Evolutionary conservation across 2,329 filamentous ascomycete genomes (phyloP).

Genomic region (Colletotrichum theobromicola): DNA sequence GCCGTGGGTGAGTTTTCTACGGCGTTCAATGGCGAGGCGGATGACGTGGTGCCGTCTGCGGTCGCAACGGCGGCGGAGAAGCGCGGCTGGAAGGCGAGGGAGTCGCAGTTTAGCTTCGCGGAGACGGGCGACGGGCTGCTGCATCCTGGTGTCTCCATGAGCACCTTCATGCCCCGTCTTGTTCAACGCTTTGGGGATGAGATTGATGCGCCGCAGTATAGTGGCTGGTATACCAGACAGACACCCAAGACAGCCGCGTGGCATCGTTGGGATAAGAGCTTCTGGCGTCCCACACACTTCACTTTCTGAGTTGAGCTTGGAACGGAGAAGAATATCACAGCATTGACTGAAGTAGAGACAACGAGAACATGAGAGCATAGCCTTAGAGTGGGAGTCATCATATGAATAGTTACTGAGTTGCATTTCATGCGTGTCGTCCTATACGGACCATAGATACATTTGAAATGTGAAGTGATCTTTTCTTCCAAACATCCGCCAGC

Average conservation of each 20-base stretch:
- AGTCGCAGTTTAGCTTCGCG: constrained; percentile 23
- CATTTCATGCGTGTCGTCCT: not conserved
- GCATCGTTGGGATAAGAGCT: constrained; percentile 17
- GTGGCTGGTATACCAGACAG: not conserved
- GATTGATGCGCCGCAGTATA: constrained; percentile 3
- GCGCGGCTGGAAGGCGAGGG: constrained; percentile 8
- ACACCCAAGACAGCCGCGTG: constrained; percentile 9
- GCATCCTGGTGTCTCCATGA: constrained; percentile 14
- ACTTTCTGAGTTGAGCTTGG: not conserved
- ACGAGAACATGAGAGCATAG: not conserved
- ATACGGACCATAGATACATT: not conserved
- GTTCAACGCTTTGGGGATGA: constrained; percentile 16
- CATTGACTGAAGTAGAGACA: not conserved
- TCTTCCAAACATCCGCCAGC: not conserved
- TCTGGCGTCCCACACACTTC: constrained; percentile 20
- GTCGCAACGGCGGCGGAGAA: constrained; percentile 7
- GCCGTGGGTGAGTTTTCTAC: constrained; percentile 48
- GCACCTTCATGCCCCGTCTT: constrained; percentile 17
- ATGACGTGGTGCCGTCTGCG: not conserved
- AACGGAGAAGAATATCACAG: not conserved
- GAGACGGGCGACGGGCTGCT: constrained; percentile 32
- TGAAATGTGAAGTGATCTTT: not conserved
- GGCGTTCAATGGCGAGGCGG: not conserved
- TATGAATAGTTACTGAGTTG: not conserved
- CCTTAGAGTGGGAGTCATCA: not conserved